Evolutionary conservation across 1,284 basidiomycete species (phyloP).

Genomic region (Apiotrichum montevideense): DNA sequence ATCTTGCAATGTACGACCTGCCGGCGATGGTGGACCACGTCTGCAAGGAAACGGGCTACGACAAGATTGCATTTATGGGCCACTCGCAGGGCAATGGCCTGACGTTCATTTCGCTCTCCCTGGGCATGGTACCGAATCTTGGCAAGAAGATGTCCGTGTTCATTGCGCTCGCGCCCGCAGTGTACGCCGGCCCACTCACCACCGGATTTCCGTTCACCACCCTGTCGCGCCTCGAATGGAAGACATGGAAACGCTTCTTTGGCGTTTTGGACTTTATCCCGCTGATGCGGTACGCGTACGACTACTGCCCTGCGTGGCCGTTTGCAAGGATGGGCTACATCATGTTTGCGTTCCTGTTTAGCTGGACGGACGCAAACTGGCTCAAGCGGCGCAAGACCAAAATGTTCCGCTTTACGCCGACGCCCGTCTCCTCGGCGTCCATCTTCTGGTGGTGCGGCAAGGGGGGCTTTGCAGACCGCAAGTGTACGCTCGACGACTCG

Average conservation of each 20-base stretch:
- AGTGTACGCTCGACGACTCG: conserved; percentile 54
- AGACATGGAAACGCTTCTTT: conserved; percentile 55
- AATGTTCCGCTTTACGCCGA: conserved; percentile 61
- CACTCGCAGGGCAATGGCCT: conserved; percentile 59
- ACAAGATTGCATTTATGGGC: conserved; percentile 58
- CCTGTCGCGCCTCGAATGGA: conserved; percentile 54
- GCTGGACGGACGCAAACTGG: conserved; percentile 60
- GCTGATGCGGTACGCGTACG: conserved; percentile 57
- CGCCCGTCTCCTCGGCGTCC: conserved; percentile 53
- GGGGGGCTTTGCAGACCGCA: conserved; percentile 55
- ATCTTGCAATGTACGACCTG: conserved; percentile 58
- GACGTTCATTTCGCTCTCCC: conserved; percentile 54
- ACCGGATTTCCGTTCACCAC: conserved; percentile 55
- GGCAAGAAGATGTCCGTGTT: conserved; percentile 55
- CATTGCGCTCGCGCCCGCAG: conserved; percentile 58
- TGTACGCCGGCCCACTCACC: conserved; percentile 57
- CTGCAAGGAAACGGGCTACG: conserved; percentile 53
- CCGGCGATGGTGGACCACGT: conserved; percentile 58
- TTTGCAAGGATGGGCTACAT: conserved; percentile 48
- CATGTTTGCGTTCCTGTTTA: conserved; percentile 58
- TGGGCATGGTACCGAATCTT: conserved; percentile 56
- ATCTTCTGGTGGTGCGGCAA: conserved; percentile 60
- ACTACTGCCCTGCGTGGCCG: conserved; percentile 52
- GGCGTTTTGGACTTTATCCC: conserved; percentile 60
- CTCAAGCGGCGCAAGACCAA: conserved; percentile 55